A percentile compares a stretch with the other conserved stretches of the same genome.
Conservation (phyloP, 768 basidiomycete genomes). For the Leccinum disarticulatum region DNA sequence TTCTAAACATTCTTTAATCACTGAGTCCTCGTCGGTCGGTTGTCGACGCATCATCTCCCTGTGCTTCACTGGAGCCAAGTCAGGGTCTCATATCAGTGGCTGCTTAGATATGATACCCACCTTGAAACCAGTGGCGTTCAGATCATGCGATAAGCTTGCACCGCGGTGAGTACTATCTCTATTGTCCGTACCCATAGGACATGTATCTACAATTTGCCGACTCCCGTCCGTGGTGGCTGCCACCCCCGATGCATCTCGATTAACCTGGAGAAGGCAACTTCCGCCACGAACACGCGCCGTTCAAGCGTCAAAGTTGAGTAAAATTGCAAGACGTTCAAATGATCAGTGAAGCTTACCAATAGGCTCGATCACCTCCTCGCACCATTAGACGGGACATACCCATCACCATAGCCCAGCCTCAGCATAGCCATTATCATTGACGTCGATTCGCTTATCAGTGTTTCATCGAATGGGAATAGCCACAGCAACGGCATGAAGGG, state of each 20-base stretch:
- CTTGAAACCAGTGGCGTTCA: neutral
- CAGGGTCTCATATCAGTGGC: neutral
- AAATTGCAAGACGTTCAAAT: neutral
- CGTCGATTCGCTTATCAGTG: conserved; percentile 15
- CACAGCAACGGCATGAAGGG: conserved; percentile 11
- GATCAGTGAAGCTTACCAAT: neutral
- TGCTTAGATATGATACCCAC: neutral
- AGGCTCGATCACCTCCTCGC: neutral
- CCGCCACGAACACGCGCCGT: neutral
- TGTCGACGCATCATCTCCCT: neutral
- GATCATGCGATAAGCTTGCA: neutral
- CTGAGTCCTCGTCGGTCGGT: neutral
- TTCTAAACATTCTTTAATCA: neutral
- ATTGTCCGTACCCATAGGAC: too few species aligned
- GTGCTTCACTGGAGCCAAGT: neutral
- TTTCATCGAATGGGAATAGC: conserved; percentile 21
- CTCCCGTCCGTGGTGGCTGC: neutral
- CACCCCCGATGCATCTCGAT: neutral
- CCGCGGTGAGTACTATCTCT: too few species aligned
- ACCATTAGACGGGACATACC: neutral
- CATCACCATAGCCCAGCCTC: neutral
- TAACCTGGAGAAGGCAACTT: neutral
- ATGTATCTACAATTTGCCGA: neutral
- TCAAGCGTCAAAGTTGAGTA: neutral
- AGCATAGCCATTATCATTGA: neutral